A percentile compares a stretch with the other conserved stretches of the same genome.
These are phyloP conservation scores for Penicillium steckii DNA, from an alignment of 495 filamentous ascomycete genomes.

Conservation along the genomic window DNA sequence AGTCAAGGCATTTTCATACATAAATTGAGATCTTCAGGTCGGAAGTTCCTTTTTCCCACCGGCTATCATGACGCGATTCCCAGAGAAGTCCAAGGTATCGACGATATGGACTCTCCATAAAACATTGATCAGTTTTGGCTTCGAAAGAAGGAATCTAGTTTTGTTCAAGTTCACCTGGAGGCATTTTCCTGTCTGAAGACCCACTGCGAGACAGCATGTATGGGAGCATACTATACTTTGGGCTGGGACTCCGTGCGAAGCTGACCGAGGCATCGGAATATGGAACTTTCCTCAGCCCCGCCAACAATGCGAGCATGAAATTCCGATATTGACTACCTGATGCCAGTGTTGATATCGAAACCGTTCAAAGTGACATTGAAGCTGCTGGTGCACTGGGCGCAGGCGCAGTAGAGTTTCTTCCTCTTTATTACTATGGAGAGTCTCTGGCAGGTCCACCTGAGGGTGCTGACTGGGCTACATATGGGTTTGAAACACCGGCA, in stretches of 20 bases:
- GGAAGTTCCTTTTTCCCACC: neutral
- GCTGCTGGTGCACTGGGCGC: constrained; percentile 31
- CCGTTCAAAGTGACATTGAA: constrained; percentile 34
- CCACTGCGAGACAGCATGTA: neutral
- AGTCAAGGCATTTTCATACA: neutral
- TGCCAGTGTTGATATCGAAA: constrained; percentile 31
- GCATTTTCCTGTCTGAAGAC: neutral
- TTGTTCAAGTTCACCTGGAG: neutral
- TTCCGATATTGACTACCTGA: constrained; percentile 45
- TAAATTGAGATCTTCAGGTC: neutral
- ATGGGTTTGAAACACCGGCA: constrained; percentile 47
- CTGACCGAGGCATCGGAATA: neutral
- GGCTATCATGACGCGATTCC: neutral
- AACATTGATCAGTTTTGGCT: too few species aligned
- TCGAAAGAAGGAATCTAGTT: neutral
- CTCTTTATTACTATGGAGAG: constrained; percentile 40
- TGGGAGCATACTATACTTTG: neutral
- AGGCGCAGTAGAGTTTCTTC: constrained; percentile 44
- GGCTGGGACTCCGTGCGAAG: neutral
- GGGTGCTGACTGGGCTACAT: constrained; percentile 40
- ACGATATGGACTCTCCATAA: neutral
- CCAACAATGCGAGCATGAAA: too few species aligned
- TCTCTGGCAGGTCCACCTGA: neutral
- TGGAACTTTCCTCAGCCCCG: neutral
- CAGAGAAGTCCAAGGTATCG: neutral